phyloP scores from a whole-genome alignment of 2,329 filamentous ascomycete genomes.

The Elsinoe fawcettii region DNA sequence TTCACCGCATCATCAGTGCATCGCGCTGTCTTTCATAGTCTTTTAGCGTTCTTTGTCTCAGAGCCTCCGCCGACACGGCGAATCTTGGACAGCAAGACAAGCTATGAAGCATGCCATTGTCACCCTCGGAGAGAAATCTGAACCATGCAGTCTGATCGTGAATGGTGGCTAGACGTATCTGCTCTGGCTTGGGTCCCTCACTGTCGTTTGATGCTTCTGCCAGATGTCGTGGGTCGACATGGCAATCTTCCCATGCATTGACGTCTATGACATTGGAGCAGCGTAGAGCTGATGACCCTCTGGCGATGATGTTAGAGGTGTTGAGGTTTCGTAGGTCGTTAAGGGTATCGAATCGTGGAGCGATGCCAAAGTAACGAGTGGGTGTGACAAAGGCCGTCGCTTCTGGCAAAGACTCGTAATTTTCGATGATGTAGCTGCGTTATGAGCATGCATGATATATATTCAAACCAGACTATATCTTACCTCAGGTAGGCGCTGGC shows the following conservation, averaged over 20 bases:
- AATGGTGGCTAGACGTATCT: slow-evolving; percentile 19
- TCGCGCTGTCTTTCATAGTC: slow-evolving; percentile 24
- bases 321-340: slow-evolving; percentile 22
- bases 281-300: slow-evolving; percentile 26
- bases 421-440: slow-evolving; percentile 40
- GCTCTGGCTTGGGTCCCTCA: slow-evolving; percentile 11
- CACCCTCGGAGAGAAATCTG: neutral
- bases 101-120: neutral
- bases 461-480: too few relatives aligned
- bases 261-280: slow-evolving; percentile 17
- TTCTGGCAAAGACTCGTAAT: slow-evolving; percentile 32
- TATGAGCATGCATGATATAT: too few relatives aligned
- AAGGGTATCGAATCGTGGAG: slow-evolving; percentile 23
- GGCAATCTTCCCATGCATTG: neutral
- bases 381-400: slow-evolving; percentile 27
- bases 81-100: slow-evolving; percentile 29
- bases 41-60: slow-evolving; percentile 23
- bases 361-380: slow-evolving; percentile 21
- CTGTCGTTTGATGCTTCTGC: slow-evolving; percentile 2
- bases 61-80: slow-evolving; percentile 27
- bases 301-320: slow-evolving; percentile 20
- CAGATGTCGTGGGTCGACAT: slow-evolving; percentile 22
- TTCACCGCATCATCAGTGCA: neutral
- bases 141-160: neutral
- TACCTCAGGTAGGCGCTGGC: slow-evolving; percentile 30